A percentile compares a stretch with the other conserved stretches of the same genome.
Evolutionary conservation across 257 asterid genomes (phyloP).

Genomic region (Solanum bukasovii): DNA sequence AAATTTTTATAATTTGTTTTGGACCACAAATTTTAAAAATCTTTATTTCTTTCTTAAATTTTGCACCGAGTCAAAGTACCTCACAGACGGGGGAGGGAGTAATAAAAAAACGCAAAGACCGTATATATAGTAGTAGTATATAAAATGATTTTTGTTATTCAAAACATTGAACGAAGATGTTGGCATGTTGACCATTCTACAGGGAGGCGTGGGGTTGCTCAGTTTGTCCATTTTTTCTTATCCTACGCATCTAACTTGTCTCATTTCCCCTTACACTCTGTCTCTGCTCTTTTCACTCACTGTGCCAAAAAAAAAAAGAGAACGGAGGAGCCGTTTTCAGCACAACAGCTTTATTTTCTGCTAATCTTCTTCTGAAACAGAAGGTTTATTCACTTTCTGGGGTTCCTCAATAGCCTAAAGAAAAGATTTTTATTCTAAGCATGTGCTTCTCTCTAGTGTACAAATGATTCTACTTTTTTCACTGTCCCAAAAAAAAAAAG

Average conservation of each 20-base stretch:
- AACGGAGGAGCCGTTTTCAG: conserved; percentile 59
- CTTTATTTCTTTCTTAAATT: too few species aligned
- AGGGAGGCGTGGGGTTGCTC: conserved; percentile 8
- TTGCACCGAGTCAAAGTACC: fast-evolving
- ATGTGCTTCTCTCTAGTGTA: not conserved
- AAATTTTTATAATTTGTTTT: too few species aligned
- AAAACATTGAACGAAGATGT: not conserved
- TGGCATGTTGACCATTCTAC: conserved; percentile 8
- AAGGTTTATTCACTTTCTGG: conserved; percentile 18
- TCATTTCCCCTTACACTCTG: not conserved
- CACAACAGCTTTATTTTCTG: conserved; percentile 15
- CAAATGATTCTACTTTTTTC: conserved; percentile 25
- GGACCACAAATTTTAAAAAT: fast-evolving
- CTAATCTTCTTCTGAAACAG: not conserved
- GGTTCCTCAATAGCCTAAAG: not conserved
- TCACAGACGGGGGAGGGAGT: too few species aligned
- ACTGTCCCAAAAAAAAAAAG: not conserved
- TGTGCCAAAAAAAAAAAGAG: conserved; percentile 2
- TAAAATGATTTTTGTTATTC: not conserved
- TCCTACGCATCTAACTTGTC: conserved; percentile 19
- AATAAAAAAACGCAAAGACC: too few species aligned
- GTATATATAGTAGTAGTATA: not conserved
- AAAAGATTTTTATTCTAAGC: not conserved
- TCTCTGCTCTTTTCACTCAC: conserved; percentile 2
- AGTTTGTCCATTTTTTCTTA: conserved; percentile 16